Evolutionary conservation across 768 basidiomycete genomes (phyloP).

Genomic region (Sutorius australiensis): DNA sequence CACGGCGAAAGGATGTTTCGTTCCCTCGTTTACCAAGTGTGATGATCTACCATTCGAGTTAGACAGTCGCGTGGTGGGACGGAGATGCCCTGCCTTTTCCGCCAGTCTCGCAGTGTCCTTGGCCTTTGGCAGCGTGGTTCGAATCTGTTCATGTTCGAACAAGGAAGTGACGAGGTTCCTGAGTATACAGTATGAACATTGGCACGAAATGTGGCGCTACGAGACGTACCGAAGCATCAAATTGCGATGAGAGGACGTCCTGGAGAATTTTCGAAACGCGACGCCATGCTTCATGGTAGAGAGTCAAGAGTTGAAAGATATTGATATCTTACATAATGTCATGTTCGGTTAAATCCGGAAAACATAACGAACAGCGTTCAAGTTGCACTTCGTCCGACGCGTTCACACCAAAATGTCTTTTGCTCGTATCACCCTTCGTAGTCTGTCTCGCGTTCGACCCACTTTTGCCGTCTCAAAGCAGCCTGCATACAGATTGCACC

Average conservation of each 20-base stretch:
- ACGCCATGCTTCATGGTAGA: constrained; percentile 89
- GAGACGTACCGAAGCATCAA: constrained; percentile 79
- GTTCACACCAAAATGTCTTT: constrained; percentile 33
- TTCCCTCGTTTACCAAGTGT: constrained; percentile 86
- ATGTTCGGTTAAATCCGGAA: constrained; percentile 29
- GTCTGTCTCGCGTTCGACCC: constrained; percentile 25
- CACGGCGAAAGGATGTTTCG: constrained; percentile 63
- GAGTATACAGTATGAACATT: constrained; percentile 3
- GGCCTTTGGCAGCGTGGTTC: constrained; percentile 94
- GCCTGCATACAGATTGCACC: constrained; percentile 28
- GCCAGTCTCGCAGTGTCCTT: constrained; percentile 87
- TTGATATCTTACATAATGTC: neutral
- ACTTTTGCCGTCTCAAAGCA: constrained; percentile 30
- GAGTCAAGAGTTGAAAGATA: neutral
- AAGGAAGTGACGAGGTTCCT: constrained; percentile 95
- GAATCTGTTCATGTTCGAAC: constrained; percentile 92
- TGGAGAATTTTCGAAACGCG: constrained; percentile 87
- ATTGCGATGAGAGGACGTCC: constrained; percentile 88
- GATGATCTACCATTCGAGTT: constrained; percentile 59
- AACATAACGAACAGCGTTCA: neutral
- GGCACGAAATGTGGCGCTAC: neutral
- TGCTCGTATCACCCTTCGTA: constrained; percentile 32
- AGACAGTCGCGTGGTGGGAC: neutral
- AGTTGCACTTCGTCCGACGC: constrained; percentile 6
- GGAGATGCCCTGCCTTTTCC: constrained; percentile 63